Percentiles rank a stretch among this genome's conserved stretches.
These are phyloP conservation scores for Daldinia eschscholtzii DNA, from an alignment of 2,329 filamentous ascomycete genomes.

Conservation along the genomic window DNA sequence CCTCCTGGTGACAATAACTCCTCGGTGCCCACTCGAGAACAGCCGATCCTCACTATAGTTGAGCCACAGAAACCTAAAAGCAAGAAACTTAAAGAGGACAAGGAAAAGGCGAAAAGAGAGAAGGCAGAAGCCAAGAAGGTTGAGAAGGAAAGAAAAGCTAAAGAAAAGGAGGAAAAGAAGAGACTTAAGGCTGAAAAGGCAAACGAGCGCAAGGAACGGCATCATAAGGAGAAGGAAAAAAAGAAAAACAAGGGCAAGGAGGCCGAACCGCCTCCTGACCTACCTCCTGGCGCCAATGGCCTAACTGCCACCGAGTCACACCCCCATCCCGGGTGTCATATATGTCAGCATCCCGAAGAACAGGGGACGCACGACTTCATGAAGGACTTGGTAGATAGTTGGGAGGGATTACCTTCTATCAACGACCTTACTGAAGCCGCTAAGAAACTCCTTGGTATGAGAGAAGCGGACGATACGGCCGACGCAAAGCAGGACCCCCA, in stretches of 20 bases:
- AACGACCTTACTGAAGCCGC: conserved; percentile 33
- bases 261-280: conserved; percentile 21
- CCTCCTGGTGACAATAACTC: conserved; percentile 11
- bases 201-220: conserved; percentile 35
- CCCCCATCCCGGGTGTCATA: conserved; percentile 40
- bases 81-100: conserved; percentile 35
- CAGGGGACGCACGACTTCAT: conserved; percentile 25
- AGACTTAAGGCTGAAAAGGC: conserved; percentile 35
- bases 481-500: neutral
- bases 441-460: conserved; percentile 29
- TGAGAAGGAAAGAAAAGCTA: conserved; percentile 37
- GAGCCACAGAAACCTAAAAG: conserved; percentile 15
- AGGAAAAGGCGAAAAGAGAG: conserved; percentile 38
- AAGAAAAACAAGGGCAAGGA: conserved; percentile 39
- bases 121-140: conserved; percentile 35
- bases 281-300: conserved; percentile 25
- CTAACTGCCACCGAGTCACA: conserved; percentile 13
- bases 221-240: conserved; percentile 34
- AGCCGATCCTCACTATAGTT: conserved; percentile 11
- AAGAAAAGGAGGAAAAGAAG: conserved; percentile 43
- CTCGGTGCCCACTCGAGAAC: conserved; percentile 3
- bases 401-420: conserved; percentile 42
- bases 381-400: conserved; percentile 20
- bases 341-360: conserved; percentile 39
- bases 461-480: conserved; percentile 6